Conservation (phyloP, 1,284 basidiomycete genomes). For the Rhodofomes roseus region DNA sequence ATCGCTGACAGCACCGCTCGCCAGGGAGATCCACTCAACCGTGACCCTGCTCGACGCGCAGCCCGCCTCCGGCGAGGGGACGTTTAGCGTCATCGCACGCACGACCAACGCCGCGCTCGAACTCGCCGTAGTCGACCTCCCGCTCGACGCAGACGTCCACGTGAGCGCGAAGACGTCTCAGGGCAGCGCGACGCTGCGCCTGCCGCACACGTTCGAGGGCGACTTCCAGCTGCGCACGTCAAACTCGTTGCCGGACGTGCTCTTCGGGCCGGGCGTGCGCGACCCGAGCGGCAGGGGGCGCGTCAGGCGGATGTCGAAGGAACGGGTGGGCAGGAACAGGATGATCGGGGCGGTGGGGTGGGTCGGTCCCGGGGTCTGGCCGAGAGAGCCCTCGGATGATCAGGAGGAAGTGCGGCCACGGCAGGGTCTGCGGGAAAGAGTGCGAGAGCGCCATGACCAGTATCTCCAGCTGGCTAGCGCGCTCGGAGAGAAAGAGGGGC, state of each 20-base stretch:
- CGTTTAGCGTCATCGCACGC: conserved; percentile 24
- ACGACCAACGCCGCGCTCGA: conserved; percentile 24
- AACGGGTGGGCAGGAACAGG: not conserved
- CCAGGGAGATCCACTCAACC: not conserved
- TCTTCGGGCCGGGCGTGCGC: conserved; percentile 12
- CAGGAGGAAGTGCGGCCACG: not conserved
- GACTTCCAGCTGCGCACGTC: conserved; percentile 28
- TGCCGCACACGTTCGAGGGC: conserved; percentile 41
- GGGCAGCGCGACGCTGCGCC: conserved; percentile 24
- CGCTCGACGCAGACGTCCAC: conserved; percentile 34
- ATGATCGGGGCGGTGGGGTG: not conserved
- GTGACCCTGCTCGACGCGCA: conserved; percentile 10
- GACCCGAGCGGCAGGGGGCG: conserved; percentile 39
- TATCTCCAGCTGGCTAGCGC: not conserved
- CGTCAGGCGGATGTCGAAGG: conserved; percentile 18
- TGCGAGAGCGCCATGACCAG: not conserved
- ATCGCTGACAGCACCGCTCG: not conserved
- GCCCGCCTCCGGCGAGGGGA: conserved; percentile 24
- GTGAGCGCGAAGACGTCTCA: conserved; percentile 29
- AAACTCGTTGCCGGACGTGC: conserved; percentile 11
- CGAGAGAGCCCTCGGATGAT: not conserved
- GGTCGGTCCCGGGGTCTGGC: not conserved
- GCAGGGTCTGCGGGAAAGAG: too few relatives aligned
- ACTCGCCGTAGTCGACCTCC: conserved; percentile 29
- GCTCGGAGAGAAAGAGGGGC: not conserved